These are phyloP conservation scores for Nemania sp. DNA, from an alignment of 2,329 filamentous ascomycete species.

Conservation along the genomic window DNA sequence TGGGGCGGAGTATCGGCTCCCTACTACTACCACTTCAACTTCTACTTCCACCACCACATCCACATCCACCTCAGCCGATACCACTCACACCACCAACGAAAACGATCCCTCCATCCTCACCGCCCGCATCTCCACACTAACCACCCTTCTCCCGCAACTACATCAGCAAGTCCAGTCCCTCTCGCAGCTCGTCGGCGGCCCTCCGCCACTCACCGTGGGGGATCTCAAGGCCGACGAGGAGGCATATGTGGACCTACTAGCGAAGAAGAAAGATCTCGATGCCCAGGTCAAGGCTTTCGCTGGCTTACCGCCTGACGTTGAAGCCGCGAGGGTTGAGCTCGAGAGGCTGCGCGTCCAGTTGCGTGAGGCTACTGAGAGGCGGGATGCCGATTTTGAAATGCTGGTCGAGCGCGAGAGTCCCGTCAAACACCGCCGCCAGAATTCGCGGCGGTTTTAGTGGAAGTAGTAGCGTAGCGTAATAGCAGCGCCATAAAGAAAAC, in stretches of 20 bases:
- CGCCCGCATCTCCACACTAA: too few relatives aligned
- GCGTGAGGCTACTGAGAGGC: constrained; percentile 58
- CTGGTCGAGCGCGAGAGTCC: constrained; percentile 67
- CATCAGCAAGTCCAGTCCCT: constrained; percentile 55
- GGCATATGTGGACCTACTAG: constrained; percentile 59
- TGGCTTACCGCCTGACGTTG: constrained; percentile 71
- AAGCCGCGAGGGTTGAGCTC: constrained; percentile 70
- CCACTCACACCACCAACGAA: too few relatives aligned
- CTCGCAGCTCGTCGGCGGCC: constrained; percentile 37
- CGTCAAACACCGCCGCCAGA: constrained; percentile 46
- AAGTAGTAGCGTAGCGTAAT: neutral
- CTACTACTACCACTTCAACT: too few relatives aligned
- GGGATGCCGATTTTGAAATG: constrained; percentile 76
- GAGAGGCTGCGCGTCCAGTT: constrained; percentile 68
- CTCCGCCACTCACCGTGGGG: constrained; percentile 52
- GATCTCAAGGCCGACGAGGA: constrained; percentile 62
- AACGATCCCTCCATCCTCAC: constrained; percentile 71
- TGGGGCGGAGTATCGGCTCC: constrained; percentile 51
- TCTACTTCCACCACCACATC: too few relatives aligned
- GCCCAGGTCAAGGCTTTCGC: constrained; percentile 67
- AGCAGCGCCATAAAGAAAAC: neutral
- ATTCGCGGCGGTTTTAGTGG: constrained; percentile 16
- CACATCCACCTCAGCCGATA: too few relatives aligned
- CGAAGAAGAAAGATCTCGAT: constrained; percentile 63
- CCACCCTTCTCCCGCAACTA: constrained; percentile 69